These are phyloP conservation scores for Yarrowia phangngaensis DNA, from an alignment of 805 yeast genomes.

Conservation along the genomic window DNA sequence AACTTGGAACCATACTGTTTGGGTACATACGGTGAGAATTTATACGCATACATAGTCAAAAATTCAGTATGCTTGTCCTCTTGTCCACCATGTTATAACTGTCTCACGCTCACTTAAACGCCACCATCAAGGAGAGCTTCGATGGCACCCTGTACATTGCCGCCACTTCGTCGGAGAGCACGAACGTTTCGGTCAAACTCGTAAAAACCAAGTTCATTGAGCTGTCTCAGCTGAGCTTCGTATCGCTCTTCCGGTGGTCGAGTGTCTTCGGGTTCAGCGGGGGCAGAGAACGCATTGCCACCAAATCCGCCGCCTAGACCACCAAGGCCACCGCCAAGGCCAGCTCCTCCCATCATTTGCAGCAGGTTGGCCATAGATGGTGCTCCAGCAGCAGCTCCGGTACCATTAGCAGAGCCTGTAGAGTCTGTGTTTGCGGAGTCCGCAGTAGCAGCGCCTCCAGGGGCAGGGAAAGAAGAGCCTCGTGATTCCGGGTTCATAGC, in stretches of 20 bases:
- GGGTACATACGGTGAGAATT: too few species aligned
- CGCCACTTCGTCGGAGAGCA: slow-evolving; percentile 93
- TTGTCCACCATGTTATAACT: not conserved
- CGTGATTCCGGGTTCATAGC: slow-evolving; percentile 40
- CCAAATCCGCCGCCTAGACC: slow-evolving; percentile 42
- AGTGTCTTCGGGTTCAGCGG: slow-evolving; percentile 50
- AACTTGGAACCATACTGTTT: too few species aligned
- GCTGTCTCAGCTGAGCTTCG: slow-evolving; percentile 65
- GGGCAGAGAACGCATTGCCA: slow-evolving; percentile 39
- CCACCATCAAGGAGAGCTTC: slow-evolving; percentile 73
- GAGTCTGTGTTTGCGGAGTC: too few species aligned
- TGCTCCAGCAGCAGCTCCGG: slow-evolving; percentile 29
- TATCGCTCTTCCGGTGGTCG: slow-evolving; percentile 80
- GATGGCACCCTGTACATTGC: slow-evolving; percentile 94
- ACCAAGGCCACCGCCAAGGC: slow-evolving; percentile 21
- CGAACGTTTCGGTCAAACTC: slow-evolving; percentile 89
- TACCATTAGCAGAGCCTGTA: slow-evolving; percentile 30
- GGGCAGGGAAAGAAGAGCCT: slow-evolving; percentile 43
- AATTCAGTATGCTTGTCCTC: not conserved
- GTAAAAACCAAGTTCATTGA: slow-evolving; percentile 80
- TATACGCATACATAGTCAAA: slow-evolving; percentile 18
- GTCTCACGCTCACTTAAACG: slow-evolving; percentile 38
- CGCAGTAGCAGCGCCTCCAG: slow-evolving; percentile 35
- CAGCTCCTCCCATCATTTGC: slow-evolving; percentile 28
- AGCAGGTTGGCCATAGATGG: slow-evolving; percentile 24